phyloP scores from a whole-genome alignment of 1,139 yeast species.

The Citeromyces hawaiiensis region DNA sequence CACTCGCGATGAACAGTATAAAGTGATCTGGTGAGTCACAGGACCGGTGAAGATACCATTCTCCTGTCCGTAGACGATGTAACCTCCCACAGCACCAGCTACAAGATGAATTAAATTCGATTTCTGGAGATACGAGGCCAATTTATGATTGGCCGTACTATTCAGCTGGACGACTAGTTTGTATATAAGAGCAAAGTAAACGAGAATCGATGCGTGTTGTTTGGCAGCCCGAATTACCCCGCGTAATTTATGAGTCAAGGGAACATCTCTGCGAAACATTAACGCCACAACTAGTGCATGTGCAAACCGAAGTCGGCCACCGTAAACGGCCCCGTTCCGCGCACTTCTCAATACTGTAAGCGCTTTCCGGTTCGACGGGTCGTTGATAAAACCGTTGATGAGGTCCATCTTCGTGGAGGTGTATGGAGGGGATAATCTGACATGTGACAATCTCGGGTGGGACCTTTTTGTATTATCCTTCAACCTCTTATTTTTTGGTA shows the following conservation, averaged over 20 bases:
- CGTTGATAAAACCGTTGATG: not conserved
- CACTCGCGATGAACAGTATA: slow-evolving; percentile 40
- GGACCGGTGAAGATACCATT: slow-evolving; percentile 23
- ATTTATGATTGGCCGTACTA: slow-evolving; percentile 2
- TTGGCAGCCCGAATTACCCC: slow-evolving; percentile 19
- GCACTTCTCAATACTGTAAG: slow-evolving; percentile 5
- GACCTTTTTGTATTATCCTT: no score
- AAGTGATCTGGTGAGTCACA: slow-evolving; percentile 41
- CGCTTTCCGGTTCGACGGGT: not conserved
- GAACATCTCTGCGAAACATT: slow-evolving; percentile 5
- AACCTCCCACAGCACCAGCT: slow-evolving; percentile 51
- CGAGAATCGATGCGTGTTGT: slow-evolving; percentile 50
- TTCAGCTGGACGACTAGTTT: slow-evolving; percentile 17
- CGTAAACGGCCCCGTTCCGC: slow-evolving; percentile 25
- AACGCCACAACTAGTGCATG: slow-evolving; percentile 35
- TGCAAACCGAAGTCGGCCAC: slow-evolving; percentile 54
- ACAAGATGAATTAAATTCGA: slow-evolving; percentile 18
- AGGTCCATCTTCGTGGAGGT: not conserved
- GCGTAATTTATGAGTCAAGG: slow-evolving; percentile 3
- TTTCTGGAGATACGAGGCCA: not conserved
- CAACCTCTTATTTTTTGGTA: no score
- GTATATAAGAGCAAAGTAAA: slow-evolving; percentile 47
- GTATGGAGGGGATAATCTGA: no score
- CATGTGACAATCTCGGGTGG: no score
- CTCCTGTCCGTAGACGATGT: slow-evolving; percentile 36